phyloP scores from a whole-genome alignment of 345 rosid species.

The Moringa oleifera region DNA sequence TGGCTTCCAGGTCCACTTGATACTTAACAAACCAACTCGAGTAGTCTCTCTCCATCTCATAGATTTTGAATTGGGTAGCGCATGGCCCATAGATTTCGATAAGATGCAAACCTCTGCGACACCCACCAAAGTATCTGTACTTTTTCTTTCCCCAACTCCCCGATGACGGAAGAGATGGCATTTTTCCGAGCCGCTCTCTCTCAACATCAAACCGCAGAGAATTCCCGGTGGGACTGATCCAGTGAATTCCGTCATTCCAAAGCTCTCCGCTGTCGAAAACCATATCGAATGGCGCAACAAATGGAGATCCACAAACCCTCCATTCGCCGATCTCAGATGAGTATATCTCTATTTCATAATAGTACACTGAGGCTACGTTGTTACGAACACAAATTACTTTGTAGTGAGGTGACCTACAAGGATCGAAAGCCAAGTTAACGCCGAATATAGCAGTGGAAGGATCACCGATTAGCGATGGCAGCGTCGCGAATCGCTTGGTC shows the following conservation, averaged over 20 bases:
- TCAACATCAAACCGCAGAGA: constrained; percentile 24
- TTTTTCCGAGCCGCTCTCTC: constrained; percentile 20
- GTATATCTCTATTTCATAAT: constrained; percentile 26
- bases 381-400: constrained; percentile 31
- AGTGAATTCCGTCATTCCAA: constrained; percentile 30
- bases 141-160: background rate
- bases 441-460: constrained; percentile 1
- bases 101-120: constrained; percentile 21
- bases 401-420: constrained; percentile 27
- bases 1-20: constrained; percentile 23
- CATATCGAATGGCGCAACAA: background rate
- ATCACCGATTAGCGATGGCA: constrained; percentile 16
- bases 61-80: constrained; percentile 21
- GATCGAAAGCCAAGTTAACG: constrained; percentile 39
- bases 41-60: constrained; percentile 29
- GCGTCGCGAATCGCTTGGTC: constrained; percentile 25
- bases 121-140: constrained; percentile 21
- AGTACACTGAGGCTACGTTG: background rate
- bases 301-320: constrained; percentile 22
- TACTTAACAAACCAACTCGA: constrained; percentile 36
- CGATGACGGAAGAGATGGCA: constrained; percentile 24
- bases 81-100: constrained; percentile 19
- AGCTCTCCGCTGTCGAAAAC: constrained; percentile 10
- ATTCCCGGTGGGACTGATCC: constrained; percentile 17
- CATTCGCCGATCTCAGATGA: constrained; percentile 32